A percentile compares a stretch with the other conserved stretches of the same genome.
Evolutionary conservation across 2,329 filamentous ascomycete species (phyloP).

Genomic region (Leptosphaerulina australis): DNA sequence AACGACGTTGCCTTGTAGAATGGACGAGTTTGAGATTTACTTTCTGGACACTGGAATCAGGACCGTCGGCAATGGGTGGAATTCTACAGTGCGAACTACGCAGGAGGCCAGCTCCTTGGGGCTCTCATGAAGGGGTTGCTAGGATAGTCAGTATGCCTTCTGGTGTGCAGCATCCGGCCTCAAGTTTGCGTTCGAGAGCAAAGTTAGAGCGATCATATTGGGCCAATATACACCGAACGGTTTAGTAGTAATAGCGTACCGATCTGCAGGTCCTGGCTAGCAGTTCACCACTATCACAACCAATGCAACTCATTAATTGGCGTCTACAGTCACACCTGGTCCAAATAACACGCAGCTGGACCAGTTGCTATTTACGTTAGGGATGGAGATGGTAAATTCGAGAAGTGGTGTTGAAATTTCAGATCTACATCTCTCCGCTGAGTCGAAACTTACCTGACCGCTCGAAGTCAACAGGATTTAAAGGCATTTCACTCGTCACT

Average conservation of each 20-base stretch:
- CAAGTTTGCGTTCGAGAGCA: constrained; percentile 62
- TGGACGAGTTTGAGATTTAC: constrained; percentile 48
- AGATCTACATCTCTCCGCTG: constrained; percentile 57
- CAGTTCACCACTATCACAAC: constrained; percentile 65
- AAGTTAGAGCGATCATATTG: constrained; percentile 60
- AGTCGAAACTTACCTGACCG: constrained; percentile 52
- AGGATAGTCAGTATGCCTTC: constrained; percentile 65
- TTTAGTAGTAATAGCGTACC: constrained; percentile 63
- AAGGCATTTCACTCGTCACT: constrained; percentile 57
- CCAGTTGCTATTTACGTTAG: constrained; percentile 57
- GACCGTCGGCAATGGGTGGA: constrained; percentile 28
- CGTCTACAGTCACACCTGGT: constrained; percentile 55
- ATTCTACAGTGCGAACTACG: constrained; percentile 51
- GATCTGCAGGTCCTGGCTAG: constrained; percentile 66
- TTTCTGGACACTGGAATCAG: constrained; percentile 48
- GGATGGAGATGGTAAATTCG: constrained; percentile 65
- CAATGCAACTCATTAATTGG: constrained; percentile 62
- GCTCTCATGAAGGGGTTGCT: constrained; percentile 66
- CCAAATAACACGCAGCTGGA: constrained; percentile 52
- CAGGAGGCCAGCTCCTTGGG: constrained; percentile 61
- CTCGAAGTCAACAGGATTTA: constrained; percentile 51
- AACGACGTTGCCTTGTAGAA: constrained; percentile 53
- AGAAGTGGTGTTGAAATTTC: constrained; percentile 64
- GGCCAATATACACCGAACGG: constrained; percentile 58
- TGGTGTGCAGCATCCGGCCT: constrained; percentile 65